Evolutionary conservation across 1,139 yeast species (phyloP).

Genomic region (Candida sp.): DNA sequence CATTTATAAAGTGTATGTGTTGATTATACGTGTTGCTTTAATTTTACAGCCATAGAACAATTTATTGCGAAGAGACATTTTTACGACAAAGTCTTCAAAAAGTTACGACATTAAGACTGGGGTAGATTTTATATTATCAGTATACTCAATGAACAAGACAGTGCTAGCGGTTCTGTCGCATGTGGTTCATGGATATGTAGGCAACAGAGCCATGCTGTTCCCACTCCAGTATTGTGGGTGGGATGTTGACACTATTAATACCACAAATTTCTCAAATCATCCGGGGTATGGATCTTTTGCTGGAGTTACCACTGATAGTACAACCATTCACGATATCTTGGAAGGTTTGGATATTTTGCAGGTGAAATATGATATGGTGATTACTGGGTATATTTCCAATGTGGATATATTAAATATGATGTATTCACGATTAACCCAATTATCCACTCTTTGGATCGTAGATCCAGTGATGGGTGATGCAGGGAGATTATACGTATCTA

Average conservation of each 20-base stretch:
- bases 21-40: neutral
- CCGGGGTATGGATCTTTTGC: constrained; percentile 42
- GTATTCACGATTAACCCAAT: constrained; percentile 6
- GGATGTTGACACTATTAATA: constrained; percentile 42
- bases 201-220: constrained; percentile 39
- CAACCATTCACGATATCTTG: constrained; percentile 17
- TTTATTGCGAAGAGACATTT: neutral
- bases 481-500: constrained; percentile 34
- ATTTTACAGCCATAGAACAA: neutral
- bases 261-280: constrained; percentile 42
- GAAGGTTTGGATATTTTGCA: constrained; percentile 20
- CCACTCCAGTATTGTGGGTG: constrained; percentile 43
- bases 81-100: too few relatives aligned
- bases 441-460: constrained; percentile 21
- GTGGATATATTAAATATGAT: constrained; percentile 32
- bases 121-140: too few relatives aligned
- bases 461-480: constrained; percentile 43
- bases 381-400: constrained; percentile 74
- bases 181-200: constrained; percentile 45
- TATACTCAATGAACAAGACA: constrained; percentile 1
- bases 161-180: constrained; percentile 40
- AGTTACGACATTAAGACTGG: too few relatives aligned
- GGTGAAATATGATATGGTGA: constrained; percentile 50
- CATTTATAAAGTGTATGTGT: constrained; percentile 13
- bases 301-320: constrained; percentile 16